phyloP scores from a whole-genome alignment of 1,139 yeast genomes.

The Suhomyces kunorum region DNA sequence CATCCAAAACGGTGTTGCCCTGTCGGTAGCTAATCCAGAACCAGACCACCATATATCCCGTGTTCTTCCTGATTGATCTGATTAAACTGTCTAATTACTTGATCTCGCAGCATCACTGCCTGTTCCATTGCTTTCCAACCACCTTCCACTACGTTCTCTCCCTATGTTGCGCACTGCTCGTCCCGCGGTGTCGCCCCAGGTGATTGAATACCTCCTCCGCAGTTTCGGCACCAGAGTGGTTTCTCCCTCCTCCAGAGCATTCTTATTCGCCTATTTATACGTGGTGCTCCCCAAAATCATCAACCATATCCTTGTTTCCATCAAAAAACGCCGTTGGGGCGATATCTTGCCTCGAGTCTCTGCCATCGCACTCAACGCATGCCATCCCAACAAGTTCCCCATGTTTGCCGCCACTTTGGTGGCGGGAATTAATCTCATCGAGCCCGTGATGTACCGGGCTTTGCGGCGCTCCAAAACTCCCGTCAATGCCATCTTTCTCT shows the following conservation, averaged over 20 bases:
- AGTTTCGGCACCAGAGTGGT: constrained; percentile 4
- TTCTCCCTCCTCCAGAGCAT: constrained; percentile 29
- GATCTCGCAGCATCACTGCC: no score
- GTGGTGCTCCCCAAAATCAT: constrained; percentile 35
- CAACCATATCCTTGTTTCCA: constrained; percentile 20
- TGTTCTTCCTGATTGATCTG: no score
- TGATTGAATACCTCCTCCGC: constrained; percentile 5
- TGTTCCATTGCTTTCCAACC: no score
- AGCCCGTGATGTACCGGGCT: constrained; percentile 29
- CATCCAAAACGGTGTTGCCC: no score
- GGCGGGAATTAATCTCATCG: constrained; percentile 31
- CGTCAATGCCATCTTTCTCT: constrained; percentile 26
- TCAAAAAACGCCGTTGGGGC: constrained; percentile 17
- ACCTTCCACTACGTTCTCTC: no score
- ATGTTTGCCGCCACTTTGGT: constrained; percentile 33
- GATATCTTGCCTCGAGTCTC: constrained; percentile 17
- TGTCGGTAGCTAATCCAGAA: no score
- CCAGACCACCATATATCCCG: no score
- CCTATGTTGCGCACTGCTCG: background rate
- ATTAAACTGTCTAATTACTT: no score
- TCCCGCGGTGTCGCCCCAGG: constrained; percentile 2
- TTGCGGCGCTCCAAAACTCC: constrained; percentile 20
- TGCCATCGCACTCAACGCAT: constrained; percentile 24
- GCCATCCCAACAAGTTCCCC: constrained; percentile 35
- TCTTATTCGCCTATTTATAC: constrained; percentile 38